Evolutionary conservation across 768 basidiomycete genomes (phyloP).

Genomic region (Tephrocybe sp.): DNA sequence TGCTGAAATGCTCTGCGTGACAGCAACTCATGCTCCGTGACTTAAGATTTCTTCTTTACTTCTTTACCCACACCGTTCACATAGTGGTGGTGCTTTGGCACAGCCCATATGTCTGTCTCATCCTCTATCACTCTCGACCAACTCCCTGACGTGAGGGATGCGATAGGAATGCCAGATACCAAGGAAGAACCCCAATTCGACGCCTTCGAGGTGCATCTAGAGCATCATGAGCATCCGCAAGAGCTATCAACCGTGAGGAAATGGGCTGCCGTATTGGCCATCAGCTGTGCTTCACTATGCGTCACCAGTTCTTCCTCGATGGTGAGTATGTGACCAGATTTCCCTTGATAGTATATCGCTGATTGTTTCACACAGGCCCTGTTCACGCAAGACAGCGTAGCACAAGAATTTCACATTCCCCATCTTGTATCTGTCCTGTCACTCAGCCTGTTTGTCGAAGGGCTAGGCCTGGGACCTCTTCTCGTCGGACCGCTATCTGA

Average conservation of each 20-base stretch:
- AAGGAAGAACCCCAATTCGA: conserved; percentile 7
- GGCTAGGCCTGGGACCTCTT: conserved; percentile 52
- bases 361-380: conserved; percentile 39
- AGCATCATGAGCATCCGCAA: conserved; percentile 41
- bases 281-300: conserved; percentile 46
- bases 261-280: conserved; percentile 47
- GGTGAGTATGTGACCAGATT: conserved; percentile 30
- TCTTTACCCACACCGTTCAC: conserved; percentile 2
- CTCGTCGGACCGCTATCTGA: conserved; percentile 55
- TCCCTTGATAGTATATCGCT: background rate
- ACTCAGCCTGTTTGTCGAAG: conserved; percentile 58
- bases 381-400: conserved; percentile 60
- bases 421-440: conserved; percentile 49
- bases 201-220: conserved; percentile 34
- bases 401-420: conserved; percentile 45
- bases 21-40: conserved; percentile 8
- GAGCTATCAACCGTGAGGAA: conserved; percentile 37
- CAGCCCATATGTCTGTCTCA: conserved; percentile 8
- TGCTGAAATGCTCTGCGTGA: conserved; percentile 8
- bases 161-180: background rate
- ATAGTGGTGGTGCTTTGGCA: background rate
- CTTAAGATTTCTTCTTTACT: conserved; percentile 2
- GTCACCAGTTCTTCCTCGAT: conserved; percentile 57
- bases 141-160: background rate
- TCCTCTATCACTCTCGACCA: conserved; percentile 12